A percentile compares a stretch with the other conserved stretches of the same genome.
These are phyloP conservation scores for Pythium insidiosum DNA, from an alignment of 352 stramenopile species.

Conservation along the genomic window DNA sequence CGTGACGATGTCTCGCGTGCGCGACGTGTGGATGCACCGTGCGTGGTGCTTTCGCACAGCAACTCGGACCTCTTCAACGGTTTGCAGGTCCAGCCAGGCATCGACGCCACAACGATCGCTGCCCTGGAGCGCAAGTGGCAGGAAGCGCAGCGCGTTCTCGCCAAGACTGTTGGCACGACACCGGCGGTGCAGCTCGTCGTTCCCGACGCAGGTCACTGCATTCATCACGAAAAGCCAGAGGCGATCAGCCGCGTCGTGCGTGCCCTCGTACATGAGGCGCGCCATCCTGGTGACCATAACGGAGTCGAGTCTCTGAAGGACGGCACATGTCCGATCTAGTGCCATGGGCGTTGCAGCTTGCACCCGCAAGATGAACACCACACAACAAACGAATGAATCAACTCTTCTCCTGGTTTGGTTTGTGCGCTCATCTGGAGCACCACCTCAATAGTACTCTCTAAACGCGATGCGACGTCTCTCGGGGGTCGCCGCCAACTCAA, in stretches of 20 bases:
- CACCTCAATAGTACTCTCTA: too few relatives aligned
- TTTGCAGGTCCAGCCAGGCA: not conserved
- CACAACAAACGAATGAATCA: not conserved
- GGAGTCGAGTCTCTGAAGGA: constrained; percentile 5
- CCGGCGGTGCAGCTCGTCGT: constrained; percentile 41
- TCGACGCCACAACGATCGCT: constrained; percentile 28
- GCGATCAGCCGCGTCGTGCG: constrained; percentile 44
- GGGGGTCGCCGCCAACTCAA: too few relatives aligned
- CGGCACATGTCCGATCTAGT: constrained; percentile 8
- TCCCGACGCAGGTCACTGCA: constrained; percentile 50
- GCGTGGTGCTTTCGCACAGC: constrained; percentile 62
- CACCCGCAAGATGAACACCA: constrained; percentile 1
- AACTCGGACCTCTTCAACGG: constrained; percentile 53
- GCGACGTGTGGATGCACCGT: constrained; percentile 27
- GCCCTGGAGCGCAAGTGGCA: constrained; percentile 64
- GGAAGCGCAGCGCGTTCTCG: constrained; percentile 42
- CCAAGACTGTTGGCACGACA: constrained; percentile 27
- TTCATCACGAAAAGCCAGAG: constrained; percentile 68
- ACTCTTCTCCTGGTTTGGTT: not conserved
- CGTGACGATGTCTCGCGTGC: constrained; percentile 21
- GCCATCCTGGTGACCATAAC: not conserved
- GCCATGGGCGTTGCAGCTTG: too few relatives aligned
- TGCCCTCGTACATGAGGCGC: constrained; percentile 31
- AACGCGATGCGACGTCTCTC: too few relatives aligned
- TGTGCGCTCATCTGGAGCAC: too few relatives aligned